A percentile compares a stretch with the other conserved stretches of the same genome.
These are phyloP conservation scores for Xerocomus amazonicus DNA, from an alignment of 1,284 basidiomycete genomes.

Conservation along the genomic window DNA sequence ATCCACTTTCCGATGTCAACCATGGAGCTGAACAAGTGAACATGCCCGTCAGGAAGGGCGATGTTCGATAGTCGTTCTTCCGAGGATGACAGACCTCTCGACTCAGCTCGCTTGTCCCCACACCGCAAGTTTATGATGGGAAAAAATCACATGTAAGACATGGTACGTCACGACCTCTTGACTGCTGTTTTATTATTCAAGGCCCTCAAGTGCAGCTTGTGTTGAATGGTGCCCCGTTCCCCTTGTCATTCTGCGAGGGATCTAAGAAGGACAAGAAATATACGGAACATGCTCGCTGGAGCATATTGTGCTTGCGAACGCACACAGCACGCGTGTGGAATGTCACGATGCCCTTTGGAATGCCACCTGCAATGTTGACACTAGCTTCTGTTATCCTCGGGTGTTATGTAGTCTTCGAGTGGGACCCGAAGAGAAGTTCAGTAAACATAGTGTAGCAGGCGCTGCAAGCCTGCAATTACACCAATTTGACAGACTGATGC, in stretches of 20 bases:
- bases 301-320: constrained; percentile 36
- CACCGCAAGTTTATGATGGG: constrained; percentile 46
- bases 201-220: constrained; percentile 44
- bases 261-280: constrained; percentile 26
- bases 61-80: background rate
- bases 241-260: constrained; percentile 35
- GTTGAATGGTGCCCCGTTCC: constrained; percentile 42
- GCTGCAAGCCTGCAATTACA: too few species aligned
- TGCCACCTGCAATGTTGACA: constrained; percentile 34
- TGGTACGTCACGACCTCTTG: constrained; percentile 12
- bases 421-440: too few species aligned
- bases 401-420: too few species aligned
- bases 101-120: constrained; percentile 25
- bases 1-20: constrained; percentile 44
- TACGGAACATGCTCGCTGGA: constrained; percentile 42
- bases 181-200: background rate
- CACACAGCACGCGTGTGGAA: constrained; percentile 23
- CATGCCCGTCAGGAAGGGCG: background rate
- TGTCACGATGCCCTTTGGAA: constrained; percentile 39
- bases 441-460: too few species aligned
- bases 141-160: constrained; percentile 40
- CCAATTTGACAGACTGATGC: too few species aligned
- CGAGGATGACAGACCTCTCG: constrained; percentile 35
- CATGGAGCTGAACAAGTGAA: constrained; percentile 40
- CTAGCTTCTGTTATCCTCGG: too few species aligned